phyloP scores from a whole-genome alignment of 2,329 filamentous ascomycete species.

The Pestalotiopsis sp. region DNA sequence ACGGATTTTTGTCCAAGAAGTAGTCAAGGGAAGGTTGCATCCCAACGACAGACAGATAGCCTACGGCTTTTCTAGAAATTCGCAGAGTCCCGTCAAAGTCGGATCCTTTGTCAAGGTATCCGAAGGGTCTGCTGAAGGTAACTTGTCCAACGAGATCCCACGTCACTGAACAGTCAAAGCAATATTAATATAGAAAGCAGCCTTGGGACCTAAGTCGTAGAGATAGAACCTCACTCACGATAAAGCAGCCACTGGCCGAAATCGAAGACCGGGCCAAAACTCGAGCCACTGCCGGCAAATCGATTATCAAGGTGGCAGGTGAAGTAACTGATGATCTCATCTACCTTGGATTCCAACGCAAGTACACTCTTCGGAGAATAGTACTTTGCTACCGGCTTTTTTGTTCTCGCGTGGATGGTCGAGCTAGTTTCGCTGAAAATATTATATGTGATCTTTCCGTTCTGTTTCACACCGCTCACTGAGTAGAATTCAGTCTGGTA shows the following conservation, averaged over 20 bases:
- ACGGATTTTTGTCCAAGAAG: no score
- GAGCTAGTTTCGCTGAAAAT: conserved; percentile 37
- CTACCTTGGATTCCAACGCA: conserved; percentile 31
- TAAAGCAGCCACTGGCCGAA: conserved; percentile 42
- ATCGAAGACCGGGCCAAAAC: conserved; percentile 25
- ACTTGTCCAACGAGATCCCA: conserved; percentile 44
- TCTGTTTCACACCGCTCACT: conserved; percentile 32
- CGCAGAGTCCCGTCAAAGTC: conserved; percentile 39
- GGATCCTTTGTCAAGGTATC: conserved; percentile 38
- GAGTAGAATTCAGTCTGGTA: conserved; percentile 38
- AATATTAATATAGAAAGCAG: no score
- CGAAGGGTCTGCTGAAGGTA: conserved; percentile 40
- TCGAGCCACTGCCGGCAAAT: conserved; percentile 29
- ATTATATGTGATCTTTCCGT: conserved; percentile 36
- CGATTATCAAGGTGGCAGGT: conserved; percentile 26
- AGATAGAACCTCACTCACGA: conserved; percentile 27
- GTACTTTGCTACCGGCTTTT: conserved; percentile 36
- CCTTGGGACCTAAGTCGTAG: no score
- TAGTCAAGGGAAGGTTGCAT: no score
- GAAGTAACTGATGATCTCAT: conserved; percentile 15
- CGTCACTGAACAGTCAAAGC: conserved; percentile 19
- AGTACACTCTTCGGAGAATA: conserved; percentile 30
- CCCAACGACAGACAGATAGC: conserved; percentile 30
- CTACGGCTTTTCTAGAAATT: conserved; percentile 30
- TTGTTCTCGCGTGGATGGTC: conserved; percentile 32